These are phyloP conservation scores for Phytopythium vexans DNA, from an alignment of 352 stramenopile species.

Conservation along the genomic window DNA sequence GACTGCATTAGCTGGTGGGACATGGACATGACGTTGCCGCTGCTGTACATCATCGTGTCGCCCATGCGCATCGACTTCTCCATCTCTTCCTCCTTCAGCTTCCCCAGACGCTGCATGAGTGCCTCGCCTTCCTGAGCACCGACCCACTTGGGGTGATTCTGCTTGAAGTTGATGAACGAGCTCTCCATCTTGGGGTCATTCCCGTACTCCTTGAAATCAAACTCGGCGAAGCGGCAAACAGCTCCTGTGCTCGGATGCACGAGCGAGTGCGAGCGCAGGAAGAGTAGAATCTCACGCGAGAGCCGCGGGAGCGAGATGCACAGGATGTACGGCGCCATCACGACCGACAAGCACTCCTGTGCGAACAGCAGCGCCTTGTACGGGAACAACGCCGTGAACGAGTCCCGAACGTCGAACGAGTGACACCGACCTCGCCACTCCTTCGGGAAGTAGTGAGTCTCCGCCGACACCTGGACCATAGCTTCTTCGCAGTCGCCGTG, in stretches of 20 bases:
- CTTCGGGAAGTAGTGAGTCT: conserved; percentile 97
- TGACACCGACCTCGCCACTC: conserved; percentile 89
- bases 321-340: conserved; percentile 96
- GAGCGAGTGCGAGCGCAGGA: conserved; percentile 91
- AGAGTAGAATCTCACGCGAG: conserved; percentile 90
- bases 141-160: conserved; percentile 86
- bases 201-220: conserved; percentile 96
- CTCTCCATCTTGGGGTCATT: conserved; percentile 97
- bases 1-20: conserved; percentile 88
- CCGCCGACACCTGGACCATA: conserved; percentile 81
- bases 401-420: conserved; percentile 83
- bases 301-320: conserved; percentile 92
- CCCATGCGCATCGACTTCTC: conserved; percentile 84
- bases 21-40: conserved; percentile 57
- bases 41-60: conserved; percentile 80
- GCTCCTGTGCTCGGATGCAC: conserved; percentile 91
- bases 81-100: conserved; percentile 82
- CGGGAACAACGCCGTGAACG: conserved; percentile 91
- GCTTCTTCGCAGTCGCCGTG: conserved; percentile 80
- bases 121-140: conserved; percentile 69
- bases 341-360: conserved; percentile 91
- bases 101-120: conserved; percentile 62
- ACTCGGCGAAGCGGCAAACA: conserved; percentile 94
- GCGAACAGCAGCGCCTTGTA: conserved; percentile 94
- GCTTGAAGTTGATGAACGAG: conserved; percentile 96